Evolutionary conservation across 495 filamentous ascomycete species (phyloP).

Genomic region (Aspergillus leporis): DNA sequence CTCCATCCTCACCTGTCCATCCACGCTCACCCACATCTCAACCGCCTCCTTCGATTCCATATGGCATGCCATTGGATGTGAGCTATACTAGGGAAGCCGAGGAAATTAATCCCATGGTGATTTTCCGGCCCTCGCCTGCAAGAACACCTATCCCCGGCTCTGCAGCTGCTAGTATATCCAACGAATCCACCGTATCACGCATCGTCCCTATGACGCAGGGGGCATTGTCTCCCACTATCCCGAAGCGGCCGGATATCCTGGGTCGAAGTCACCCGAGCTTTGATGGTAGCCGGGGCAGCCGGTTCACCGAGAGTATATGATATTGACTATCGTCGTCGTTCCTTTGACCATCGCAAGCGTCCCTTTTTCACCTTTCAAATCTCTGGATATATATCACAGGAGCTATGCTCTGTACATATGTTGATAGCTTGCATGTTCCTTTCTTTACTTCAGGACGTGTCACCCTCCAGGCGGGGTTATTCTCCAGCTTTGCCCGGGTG

Average conservation of each 20-base stretch:
- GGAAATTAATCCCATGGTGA: conserved; percentile 28
- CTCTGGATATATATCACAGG: conserved; percentile 19
- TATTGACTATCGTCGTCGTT: background rate
- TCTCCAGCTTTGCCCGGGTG: background rate
- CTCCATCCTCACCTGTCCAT: conserved; percentile 26
- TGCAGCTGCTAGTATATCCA: conserved; percentile 31
- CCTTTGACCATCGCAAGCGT: background rate
- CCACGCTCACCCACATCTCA: conserved; percentile 28
- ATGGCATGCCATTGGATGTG: conserved; percentile 39
- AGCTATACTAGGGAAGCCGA: conserved; percentile 38
- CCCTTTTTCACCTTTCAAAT: background rate
- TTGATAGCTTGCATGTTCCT: conserved; percentile 7
- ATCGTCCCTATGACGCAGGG: conserved; percentile 14
- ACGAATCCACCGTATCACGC: conserved; percentile 15
- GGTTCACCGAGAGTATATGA: conserved; percentile 53
- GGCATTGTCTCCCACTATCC: conserved; percentile 23
- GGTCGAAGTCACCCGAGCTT: conserved; percentile 55
- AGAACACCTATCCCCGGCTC: conserved; percentile 49
- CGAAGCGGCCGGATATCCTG: conserved; percentile 42
- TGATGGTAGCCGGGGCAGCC: conserved; percentile 56
- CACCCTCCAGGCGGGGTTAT: background rate
- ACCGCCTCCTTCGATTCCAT: conserved; percentile 37
- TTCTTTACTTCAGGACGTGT: background rate
- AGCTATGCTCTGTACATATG: conserved; percentile 7
- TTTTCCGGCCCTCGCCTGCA: conserved; percentile 49